These are phyloP conservation scores for Herpotrichia juniperi DNA, from an alignment of 2,329 filamentous ascomycete genomes.

Conservation along the genomic window DNA sequence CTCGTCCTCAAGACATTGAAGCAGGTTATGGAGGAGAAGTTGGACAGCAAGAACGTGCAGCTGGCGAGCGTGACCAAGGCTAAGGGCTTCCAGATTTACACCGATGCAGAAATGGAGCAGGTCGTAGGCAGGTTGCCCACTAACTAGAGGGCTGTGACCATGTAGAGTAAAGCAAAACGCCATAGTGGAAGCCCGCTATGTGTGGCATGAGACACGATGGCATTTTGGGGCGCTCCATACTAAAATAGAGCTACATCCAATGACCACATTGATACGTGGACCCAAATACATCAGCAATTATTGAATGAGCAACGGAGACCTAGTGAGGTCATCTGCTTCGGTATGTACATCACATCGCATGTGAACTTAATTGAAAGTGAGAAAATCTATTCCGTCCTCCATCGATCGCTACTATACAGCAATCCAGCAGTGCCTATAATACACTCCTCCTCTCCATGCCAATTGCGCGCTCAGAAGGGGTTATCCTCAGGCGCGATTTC, in stretches of 20 bases:
- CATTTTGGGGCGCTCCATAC: slow-evolving; percentile 9
- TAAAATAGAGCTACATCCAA: slow-evolving; percentile 1
- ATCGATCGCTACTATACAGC: slow-evolving; percentile 36
- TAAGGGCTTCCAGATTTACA: slow-evolving; percentile 98
- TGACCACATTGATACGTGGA: background rate
- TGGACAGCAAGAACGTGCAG: slow-evolving; percentile 98
- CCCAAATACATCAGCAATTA: too few relatives aligned
- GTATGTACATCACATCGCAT: background rate
- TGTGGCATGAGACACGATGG: slow-evolving; percentile 15
- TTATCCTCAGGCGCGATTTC: slow-evolving; percentile 69
- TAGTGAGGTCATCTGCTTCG: too few relatives aligned
- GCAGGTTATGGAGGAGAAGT: slow-evolving; percentile 99
- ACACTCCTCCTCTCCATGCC: slow-evolving; percentile 3
- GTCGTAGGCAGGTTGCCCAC: slow-evolving; percentile 80
- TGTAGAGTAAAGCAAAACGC: background rate
- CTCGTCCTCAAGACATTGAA: slow-evolving; percentile 97
- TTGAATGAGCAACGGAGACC: too few relatives aligned
- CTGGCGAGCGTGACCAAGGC: slow-evolving; percentile 97
- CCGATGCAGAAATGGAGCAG: slow-evolving; percentile 93
- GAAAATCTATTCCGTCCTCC: slow-evolving; percentile 35
- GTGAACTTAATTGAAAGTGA: slow-evolving; percentile 7
- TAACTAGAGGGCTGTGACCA: slow-evolving; percentile 44
- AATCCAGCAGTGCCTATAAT: slow-evolving; percentile 8
- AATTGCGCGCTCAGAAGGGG: slow-evolving; percentile 51
- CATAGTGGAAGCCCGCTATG: slow-evolving; percentile 8